These are phyloP conservation scores for Bremia lactucae DNA, from an alignment of 352 stramenopile genomes.

Conservation along the genomic window DNA sequence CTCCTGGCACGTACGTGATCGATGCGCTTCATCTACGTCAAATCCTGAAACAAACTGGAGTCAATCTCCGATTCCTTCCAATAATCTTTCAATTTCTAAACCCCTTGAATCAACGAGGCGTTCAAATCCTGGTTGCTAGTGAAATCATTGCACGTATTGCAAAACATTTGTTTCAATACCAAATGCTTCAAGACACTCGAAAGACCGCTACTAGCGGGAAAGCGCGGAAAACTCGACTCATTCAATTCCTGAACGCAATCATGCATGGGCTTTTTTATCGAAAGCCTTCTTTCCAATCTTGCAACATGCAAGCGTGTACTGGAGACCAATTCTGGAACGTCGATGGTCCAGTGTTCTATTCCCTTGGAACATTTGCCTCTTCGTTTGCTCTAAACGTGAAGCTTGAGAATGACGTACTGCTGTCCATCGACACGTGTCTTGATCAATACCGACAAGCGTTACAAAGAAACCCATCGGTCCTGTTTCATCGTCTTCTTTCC, in stretches of 20 bases:
- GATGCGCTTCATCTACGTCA: slow-evolving; percentile 50
- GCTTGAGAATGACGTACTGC: slow-evolving; percentile 10
- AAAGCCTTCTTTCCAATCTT: slow-evolving; percentile 28
- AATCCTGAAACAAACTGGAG: slow-evolving; percentile 43
- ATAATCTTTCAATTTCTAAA: slow-evolving; percentile 42
- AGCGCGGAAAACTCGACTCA: slow-evolving; percentile 39
- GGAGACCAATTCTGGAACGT: slow-evolving; percentile 70
- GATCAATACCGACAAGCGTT: slow-evolving; percentile 40
- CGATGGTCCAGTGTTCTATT: slow-evolving; percentile 49
- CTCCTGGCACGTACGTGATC: slow-evolving; percentile 52
- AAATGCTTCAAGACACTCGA: slow-evolving; percentile 35
- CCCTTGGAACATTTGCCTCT: slow-evolving; percentile 47
- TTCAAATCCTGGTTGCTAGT: slow-evolving; percentile 44
- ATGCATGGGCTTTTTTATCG: slow-evolving; percentile 52
- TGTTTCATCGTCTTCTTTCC: slow-evolving; percentile 50
- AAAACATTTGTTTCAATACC: slow-evolving; percentile 63
- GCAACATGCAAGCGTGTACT: slow-evolving; percentile 26
- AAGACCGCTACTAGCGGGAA: slow-evolving; percentile 47
- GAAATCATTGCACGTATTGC: slow-evolving; percentile 64
- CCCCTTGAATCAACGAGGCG: slow-evolving; percentile 33
- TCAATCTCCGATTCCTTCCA: slow-evolving; percentile 66
- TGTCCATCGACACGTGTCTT: slow-evolving; percentile 9
- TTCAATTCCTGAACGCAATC: slow-evolving; percentile 59
- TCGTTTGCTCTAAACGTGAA: slow-evolving; percentile 38
- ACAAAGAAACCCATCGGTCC: slow-evolving; percentile 37